Base-by-base conservation (phyloP, 495 filamentous ascomycete species). In the Penicillium soppii region DNA sequence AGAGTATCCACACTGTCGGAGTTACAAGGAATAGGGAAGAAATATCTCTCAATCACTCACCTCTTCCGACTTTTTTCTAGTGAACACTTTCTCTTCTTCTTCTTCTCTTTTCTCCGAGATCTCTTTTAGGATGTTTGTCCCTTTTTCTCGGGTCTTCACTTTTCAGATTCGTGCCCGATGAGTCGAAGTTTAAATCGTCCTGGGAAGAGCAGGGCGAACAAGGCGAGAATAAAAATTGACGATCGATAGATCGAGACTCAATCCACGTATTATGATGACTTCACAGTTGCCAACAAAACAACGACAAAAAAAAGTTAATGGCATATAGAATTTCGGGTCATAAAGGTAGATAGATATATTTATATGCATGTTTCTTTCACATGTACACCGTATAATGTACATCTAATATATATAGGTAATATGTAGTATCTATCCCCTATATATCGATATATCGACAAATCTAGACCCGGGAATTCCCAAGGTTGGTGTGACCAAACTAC, bases 231-330 rank as follows among this genome's bases (percentile, higher is more conserved):
- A 20, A n/a, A 10, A 32, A 35, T 36, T 38, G 47, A 32, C 47
- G 47, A 41, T 49, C 46, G 3, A 29, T 48, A 27, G 35, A 49
- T 49, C 46, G 46, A 49, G 46, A 49, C 29, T n/a, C 46, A 40
- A 39, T 49, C 46, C 35, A 21, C 9, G 20, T 38, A 20, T 10
- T 36, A 37, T 47, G 20, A 47, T 49, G 46, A 49, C 46, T 49
- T 49, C 46, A 49, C 25, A 39, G 44, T n/a, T n/a, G n/a, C 44
- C 30, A 47, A 36, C 29, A 7, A 23, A 15, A 20, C 30, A 35
- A 29, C 16, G 12, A n/a, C 20, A 15, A 12, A 27, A 27, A 26
- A 26, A 41, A 10, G 4, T 23, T 13, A 29, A 20, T 17, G 13
- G 13, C 16, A 26, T 8, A 17, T 5, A 26, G 17, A 43, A 13